Conservation (phyloP, 768 basidiomycete genomes). For the Tylopilus sp. region DNA sequence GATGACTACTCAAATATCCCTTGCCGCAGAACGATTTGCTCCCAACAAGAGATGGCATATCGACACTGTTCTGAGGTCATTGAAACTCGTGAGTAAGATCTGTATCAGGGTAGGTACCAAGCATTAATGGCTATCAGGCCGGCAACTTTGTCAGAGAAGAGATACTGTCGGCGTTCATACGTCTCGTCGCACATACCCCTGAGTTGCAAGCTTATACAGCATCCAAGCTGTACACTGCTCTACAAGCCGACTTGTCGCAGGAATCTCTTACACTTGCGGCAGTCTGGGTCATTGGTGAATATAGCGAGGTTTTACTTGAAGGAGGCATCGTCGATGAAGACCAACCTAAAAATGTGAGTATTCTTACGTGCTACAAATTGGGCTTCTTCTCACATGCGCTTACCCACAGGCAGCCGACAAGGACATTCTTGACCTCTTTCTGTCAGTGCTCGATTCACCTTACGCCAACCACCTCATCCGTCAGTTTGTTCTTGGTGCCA, state of each 20-base stretch:
- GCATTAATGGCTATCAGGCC: slow-evolving; percentile 50
- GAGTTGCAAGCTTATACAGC: slow-evolving; percentile 95
- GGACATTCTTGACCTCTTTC: slow-evolving; percentile 81
- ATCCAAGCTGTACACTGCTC: slow-evolving; percentile 83
- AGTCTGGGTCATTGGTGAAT: slow-evolving; percentile 96
- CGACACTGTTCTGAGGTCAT: slow-evolving; percentile 88
- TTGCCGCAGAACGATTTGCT: slow-evolving; percentile 94
- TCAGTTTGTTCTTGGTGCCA: slow-evolving; percentile 86
- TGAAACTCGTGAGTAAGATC: slow-evolving; percentile 72
- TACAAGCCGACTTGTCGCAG: slow-evolving; percentile 91
- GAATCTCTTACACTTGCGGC: slow-evolving; percentile 92
- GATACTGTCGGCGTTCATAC: slow-evolving; percentile 90
- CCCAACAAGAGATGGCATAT: slow-evolving; percentile 99
- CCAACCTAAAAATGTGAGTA: slow-evolving; percentile 58
- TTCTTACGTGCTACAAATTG: neutral
- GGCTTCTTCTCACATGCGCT: neutral
- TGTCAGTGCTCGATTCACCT: slow-evolving; percentile 87
- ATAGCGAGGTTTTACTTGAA: slow-evolving; percentile 85
- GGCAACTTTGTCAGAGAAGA: slow-evolving; percentile 98
- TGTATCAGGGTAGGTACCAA: neutral
- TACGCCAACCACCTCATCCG: slow-evolving; percentile 89
- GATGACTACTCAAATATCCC: slow-evolving; percentile 95
- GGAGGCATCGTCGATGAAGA: slow-evolving; percentile 82
- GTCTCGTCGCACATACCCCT: slow-evolving; percentile 93
- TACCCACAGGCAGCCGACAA: slow-evolving; percentile 67